phyloP scores from a whole-genome alignment of 768 basidiomycete genomes.

The Thelephora ganbajun region DNA sequence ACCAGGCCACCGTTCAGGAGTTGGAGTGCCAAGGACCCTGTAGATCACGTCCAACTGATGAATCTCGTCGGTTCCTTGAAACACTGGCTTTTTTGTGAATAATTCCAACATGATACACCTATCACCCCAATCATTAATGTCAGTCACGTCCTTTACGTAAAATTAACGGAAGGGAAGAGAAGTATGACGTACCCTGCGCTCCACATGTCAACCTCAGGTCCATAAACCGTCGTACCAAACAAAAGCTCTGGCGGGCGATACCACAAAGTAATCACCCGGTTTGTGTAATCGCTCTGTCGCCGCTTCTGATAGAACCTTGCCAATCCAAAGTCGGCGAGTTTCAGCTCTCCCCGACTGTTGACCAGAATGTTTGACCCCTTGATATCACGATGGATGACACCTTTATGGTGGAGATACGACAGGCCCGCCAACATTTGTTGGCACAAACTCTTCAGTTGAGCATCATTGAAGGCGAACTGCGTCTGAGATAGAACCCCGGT shows the following conservation, averaged over 20 bases:
- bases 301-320: constrained; percentile 94
- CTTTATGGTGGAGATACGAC: constrained; percentile 89
- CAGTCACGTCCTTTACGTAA: neutral
- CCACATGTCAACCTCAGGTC: constrained; percentile 99
- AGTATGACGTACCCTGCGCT: constrained; percentile 71
- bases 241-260: constrained; percentile 93
- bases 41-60: constrained; percentile 92
- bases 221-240: constrained; percentile 92
- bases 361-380: constrained; percentile 98
- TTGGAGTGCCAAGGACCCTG: constrained; percentile 82
- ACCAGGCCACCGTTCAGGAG: constrained; percentile 67
- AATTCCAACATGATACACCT: constrained; percentile 99
- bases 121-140: constrained; percentile 2
- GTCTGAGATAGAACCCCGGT: constrained; percentile 90
- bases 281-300: constrained; percentile 89
- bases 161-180: constrained; percentile 1
- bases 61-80: constrained; percentile 96
- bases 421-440: constrained; percentile 92
- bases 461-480: constrained; percentile 70
- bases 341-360: constrained; percentile 83
- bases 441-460: constrained; percentile 90
- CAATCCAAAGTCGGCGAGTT: constrained; percentile 94
- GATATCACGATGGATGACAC: constrained; percentile 95
- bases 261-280: constrained; percentile 97
- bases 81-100: constrained; percentile 90